These are phyloP conservation scores for Polychaeton citri DNA, from an alignment of 2,329 filamentous ascomycete species.

Conservation along the genomic window DNA sequence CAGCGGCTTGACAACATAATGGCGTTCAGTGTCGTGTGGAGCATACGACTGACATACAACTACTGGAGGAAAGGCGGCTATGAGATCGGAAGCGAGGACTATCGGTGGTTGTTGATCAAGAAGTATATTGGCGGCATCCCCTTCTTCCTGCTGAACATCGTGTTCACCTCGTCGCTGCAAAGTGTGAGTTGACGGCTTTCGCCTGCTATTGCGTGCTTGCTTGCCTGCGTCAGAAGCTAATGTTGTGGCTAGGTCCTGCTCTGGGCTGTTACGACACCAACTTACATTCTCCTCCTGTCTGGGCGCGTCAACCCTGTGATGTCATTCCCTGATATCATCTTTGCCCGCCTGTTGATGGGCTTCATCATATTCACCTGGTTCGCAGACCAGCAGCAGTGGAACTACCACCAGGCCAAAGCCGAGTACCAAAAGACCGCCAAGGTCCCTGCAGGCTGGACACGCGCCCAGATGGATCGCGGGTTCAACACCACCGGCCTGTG, in stretches of 20 bases:
- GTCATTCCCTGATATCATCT: slow-evolving; percentile 41
- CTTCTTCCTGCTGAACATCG: slow-evolving; percentile 75
- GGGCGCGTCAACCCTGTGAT: slow-evolving; percentile 46
- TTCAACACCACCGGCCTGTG: slow-evolving; percentile 78
- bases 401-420: slow-evolving; percentile 70
- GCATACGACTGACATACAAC: slow-evolving; percentile 67
- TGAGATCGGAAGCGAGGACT: slow-evolving; percentile 78
- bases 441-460: slow-evolving; percentile 44
- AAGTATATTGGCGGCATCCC: slow-evolving; percentile 46
- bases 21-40: slow-evolving; percentile 59
- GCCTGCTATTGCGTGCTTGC: not conserved
- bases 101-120: slow-evolving; percentile 74
- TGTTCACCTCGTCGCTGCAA: slow-evolving; percentile 80
- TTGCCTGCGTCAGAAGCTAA: no score
- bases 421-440: slow-evolving; percentile 61
- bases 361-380: slow-evolving; percentile 58
- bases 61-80: slow-evolving; percentile 96
- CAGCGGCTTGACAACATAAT: slow-evolving; percentile 60
- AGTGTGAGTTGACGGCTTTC: no score
- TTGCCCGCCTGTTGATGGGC: slow-evolving; percentile 41
- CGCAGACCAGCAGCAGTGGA: slow-evolving; percentile 88
- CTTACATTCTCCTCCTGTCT: slow-evolving; percentile 65
- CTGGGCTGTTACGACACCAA: slow-evolving; percentile 63
- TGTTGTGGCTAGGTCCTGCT: slow-evolving; percentile 65
- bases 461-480: slow-evolving; percentile 73